Evolutionary conservation across 225 moss, liverwort and hornwort species (phyloP), one percentile per base, ranked within the genome.

Genomic region (Climacium dendroides): DNA sequence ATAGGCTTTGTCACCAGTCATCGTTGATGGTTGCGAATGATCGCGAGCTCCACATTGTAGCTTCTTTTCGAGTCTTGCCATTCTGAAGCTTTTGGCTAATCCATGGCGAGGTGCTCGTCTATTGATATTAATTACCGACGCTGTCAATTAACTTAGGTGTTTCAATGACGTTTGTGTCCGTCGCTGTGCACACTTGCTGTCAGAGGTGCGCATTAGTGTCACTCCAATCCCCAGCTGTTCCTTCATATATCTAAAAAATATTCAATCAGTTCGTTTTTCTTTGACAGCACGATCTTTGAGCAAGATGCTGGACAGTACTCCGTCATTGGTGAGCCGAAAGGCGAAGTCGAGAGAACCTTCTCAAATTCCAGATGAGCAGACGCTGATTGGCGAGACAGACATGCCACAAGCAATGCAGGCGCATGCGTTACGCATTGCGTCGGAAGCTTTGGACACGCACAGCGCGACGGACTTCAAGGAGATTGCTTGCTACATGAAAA

Each of bases 381-480:
- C 92, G 34, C 60, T 95, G 50, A 91, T 96, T 9, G 94, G 93
- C 32, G 90, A 95, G 89, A 94, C 95, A 78, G 95, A 96, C 75
- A 96, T 96, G 96, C 82, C 95, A 6, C 80, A 92, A n/a, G 90
- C 73, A 74, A 95, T 96, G 95, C 95, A 96, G 78, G 86, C 92
- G 39, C 93, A 95, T 79, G 96, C 96, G 10, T 92, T 96, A 90
- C 91, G 93, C 52, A 91, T 93, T 55, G 96, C 93, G 23, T 94
- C 92, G 23, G 93, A 95, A 82, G 96, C 96, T 48, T 82, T 96
- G 85, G 95, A 96, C 87, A 90, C 88, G 54, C 94, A 91, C 53
- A 89, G 71, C 61, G 83, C 89, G 48, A 93, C 88, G 23, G 94
- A 96, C 57, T 94, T 91, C 93, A 94, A 95, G 88, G 94, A 95